These are phyloP conservation scores for Neofusicoccum sp. DNA, from an alignment of 2,329 filamentous ascomycete genomes.

Conservation along the genomic window DNA sequence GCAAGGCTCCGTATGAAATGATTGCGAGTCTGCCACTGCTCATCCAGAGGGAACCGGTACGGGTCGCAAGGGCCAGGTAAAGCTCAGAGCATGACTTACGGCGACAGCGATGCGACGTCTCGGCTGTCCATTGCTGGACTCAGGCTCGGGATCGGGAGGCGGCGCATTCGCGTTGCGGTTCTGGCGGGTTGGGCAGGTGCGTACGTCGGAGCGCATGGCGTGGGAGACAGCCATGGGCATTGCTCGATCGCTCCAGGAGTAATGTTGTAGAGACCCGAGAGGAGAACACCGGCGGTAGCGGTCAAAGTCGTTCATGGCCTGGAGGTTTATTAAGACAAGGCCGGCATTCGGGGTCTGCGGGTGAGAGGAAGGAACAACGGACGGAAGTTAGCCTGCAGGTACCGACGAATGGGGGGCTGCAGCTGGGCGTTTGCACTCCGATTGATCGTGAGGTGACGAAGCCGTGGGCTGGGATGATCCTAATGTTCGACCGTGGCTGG, in stretches of 20 bases:
- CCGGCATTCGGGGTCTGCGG: not conserved
- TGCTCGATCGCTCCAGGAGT: conserved; percentile 10
- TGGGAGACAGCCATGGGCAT: conserved; percentile 12
- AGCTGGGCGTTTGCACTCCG: conserved; percentile 16
- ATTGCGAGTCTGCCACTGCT: not conserved
- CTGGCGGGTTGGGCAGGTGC: conserved; percentile 8
- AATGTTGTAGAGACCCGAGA: conserved; percentile 10
- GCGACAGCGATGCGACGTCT: conserved; percentile 52
- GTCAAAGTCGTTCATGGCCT: conserved; percentile 18
- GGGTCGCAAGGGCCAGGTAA: not conserved
- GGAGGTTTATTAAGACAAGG: conserved; percentile 9
- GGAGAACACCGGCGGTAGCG: conserved; percentile 14
- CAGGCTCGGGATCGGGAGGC: conserved; percentile 29
- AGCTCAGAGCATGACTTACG: conserved; percentile 26
- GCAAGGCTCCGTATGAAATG: not conserved
- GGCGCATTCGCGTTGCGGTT: not conserved
- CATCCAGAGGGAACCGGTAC: not conserved
- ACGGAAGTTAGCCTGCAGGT: conserved; percentile 16
- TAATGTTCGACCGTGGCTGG: conserved; percentile 7
- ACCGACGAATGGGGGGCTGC: conserved; percentile 1
- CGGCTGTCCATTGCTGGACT: conserved; percentile 35
- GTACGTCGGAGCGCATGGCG: conserved; percentile 11
- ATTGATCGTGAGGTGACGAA: conserved; percentile 1
- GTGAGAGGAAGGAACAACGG: conserved; percentile 1
- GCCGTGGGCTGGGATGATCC: conserved; percentile 12